Conservation (phyloP, 306 rosid species). For the Prunus mume region DNA sequence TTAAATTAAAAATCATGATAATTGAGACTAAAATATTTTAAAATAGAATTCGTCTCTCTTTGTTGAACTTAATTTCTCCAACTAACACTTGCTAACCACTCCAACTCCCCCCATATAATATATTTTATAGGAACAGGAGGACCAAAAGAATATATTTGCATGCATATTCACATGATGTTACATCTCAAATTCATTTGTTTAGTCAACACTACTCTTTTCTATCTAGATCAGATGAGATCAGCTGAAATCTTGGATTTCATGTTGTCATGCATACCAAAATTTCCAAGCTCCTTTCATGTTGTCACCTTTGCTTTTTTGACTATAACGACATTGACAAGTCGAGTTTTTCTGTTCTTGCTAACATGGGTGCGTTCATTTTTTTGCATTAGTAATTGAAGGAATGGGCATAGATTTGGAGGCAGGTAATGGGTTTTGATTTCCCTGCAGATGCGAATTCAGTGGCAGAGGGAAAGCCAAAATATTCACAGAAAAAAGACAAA, state of each 20-base stretch:
- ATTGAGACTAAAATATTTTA: slow-evolving; percentile 8
- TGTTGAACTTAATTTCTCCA: slow-evolving; percentile 27
- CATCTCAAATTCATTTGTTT: neutral
- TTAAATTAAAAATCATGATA: neutral
- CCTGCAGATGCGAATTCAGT: no score
- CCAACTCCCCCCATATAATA: slow-evolving; percentile 21
- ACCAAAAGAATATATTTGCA: slow-evolving; percentile 6
- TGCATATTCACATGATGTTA: neutral
- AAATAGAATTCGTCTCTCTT: neutral
- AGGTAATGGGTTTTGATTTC: neutral
- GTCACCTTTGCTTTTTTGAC: no score
- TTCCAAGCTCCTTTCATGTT: neutral
- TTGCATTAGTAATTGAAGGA: slow-evolving; percentile 30
- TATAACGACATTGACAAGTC: no score
- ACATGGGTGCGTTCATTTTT: neutral
- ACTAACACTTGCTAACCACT: slow-evolving; percentile 28
- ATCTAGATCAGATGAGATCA: neutral
- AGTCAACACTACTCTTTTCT: neutral
- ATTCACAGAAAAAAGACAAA: neutral
- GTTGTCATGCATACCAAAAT: neutral
- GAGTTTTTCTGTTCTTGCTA: no score
- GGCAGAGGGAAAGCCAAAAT: no score
- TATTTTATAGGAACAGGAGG: neutral
- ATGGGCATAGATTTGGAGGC: slow-evolving; percentile 34
- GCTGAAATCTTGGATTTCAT: neutral